Evolutionary conservation across 768 basidiomycete species (phyloP).

Genomic region (Mycena epipterygia): DNA sequence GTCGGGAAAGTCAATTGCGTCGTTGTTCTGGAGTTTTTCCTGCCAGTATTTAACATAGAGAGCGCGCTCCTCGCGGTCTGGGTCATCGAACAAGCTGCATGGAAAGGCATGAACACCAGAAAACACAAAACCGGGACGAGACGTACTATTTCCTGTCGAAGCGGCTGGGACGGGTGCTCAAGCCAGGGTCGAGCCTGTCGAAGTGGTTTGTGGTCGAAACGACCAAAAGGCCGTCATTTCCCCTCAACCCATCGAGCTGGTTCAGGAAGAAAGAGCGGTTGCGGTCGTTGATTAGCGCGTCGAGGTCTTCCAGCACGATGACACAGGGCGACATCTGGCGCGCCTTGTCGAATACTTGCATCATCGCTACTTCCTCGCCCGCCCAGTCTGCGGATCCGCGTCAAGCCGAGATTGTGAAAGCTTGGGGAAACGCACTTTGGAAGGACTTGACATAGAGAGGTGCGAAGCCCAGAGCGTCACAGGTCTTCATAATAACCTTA

Average conservation of each 20-base stretch:
- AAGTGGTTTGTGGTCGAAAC: constrained; percentile 90
- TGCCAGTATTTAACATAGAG: constrained; percentile 88
- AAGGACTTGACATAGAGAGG: constrained; percentile 90
- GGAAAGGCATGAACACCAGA: background rate
- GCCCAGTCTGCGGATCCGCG: constrained; percentile 55
- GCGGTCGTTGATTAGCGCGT: constrained; percentile 81
- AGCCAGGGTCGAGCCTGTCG: constrained; percentile 80
- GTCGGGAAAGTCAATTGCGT: constrained; percentile 77
- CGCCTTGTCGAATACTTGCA: constrained; percentile 78
- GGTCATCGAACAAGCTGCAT: constrained; percentile 78
- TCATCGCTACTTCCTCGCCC: constrained; percentile 79
- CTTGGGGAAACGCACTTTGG: constrained; percentile 59
- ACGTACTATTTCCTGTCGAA: constrained; percentile 91
- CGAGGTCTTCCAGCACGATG: constrained; percentile 70
- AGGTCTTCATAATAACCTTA: constrained; percentile 85
- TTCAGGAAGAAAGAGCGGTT: constrained; percentile 93
- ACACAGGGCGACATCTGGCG: constrained; percentile 78
- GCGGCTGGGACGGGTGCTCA: constrained; percentile 84
- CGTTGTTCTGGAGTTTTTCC: constrained; percentile 74
- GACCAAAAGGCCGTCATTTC: constrained; percentile 84
- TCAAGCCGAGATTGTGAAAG: background rate
- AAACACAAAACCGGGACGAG: background rate
- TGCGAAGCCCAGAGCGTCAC: constrained; percentile 70
- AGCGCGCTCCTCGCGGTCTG: constrained; percentile 71
- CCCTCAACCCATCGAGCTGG: constrained; percentile 84